Base-by-base conservation (phyloP, 2,329 filamentous ascomycete species). In the Pyrenochaeta sp. region DNA sequence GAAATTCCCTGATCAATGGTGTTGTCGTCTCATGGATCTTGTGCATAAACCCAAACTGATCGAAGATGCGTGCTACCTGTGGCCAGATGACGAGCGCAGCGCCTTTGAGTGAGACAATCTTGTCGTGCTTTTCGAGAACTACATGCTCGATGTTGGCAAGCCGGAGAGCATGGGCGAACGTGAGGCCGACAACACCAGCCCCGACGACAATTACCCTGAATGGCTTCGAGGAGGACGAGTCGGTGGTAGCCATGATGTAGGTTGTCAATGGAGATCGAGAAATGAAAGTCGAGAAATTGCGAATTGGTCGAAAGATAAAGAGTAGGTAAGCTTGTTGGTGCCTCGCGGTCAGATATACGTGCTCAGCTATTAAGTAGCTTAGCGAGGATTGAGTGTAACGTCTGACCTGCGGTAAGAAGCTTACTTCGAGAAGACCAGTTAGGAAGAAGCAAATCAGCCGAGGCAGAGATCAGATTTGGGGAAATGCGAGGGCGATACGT, bases 11-110 rank as follows among this genome's bases (percentile, higher is more conserved):
- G 9, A 15, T 23, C 1, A 58, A 20, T 6, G 52, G 52, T 13
- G 52, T 46, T 7, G 26, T 45, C 1, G 41, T 35, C 2, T 42
- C 28, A 30, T 41, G 19, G 6, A 59, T 51, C 14, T 40, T 31
- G 13, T 52, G 30, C 14, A 53, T 23, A 31, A 56, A 51, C 4
- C 58, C 61, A 10, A 62, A 54, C 9, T 63, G 60, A 24, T 63
- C 61, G 13, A 65, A 47, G 17, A 63, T 44, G 11, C 58, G 55
- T 10, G 35, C 41, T 9, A 49, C 51, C 17, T 48, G 46, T 18
- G 60, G 61, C 21, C 44, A 58, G 30, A 63, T 41, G 6, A 51
- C 53, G 21, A 63, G 39, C 9, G 53, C 55, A 11, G 61, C 60
- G 3, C 61, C 60, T 26, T 49, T 40, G 10, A 58, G 9, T 1